Evolutionary conservation across 139 green algal species (phyloP).

Genomic region (Micromonas commoda): DNA sequence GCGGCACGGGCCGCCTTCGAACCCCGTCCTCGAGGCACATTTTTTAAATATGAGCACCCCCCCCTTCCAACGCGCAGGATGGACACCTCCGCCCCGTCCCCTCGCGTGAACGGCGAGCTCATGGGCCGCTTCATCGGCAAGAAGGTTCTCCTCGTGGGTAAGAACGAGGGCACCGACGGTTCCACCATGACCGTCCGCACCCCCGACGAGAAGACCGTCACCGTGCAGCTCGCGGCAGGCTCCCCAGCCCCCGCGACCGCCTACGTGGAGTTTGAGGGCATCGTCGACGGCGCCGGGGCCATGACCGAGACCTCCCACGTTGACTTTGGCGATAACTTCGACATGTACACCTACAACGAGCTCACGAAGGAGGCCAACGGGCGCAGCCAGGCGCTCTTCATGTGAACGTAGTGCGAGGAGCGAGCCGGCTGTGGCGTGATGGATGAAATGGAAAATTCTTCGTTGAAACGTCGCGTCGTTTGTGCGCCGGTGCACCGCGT

Average conservation of each 20-base stretch:
- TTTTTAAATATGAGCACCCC: too few relatives aligned
- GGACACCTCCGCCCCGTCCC: conserved; percentile 35
- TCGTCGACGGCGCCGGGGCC: conserved; percentile 46
- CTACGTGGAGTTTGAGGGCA: conserved; percentile 55
- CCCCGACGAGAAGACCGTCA: conserved; percentile 44
- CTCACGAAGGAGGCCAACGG: conserved; percentile 52
- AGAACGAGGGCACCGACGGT: conserved; percentile 36
- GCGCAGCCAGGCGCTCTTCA: conserved; percentile 45
- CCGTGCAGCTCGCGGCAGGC: conserved; percentile 28
- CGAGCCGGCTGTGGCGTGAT: too few relatives aligned
- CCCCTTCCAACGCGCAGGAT: conserved; percentile 14
- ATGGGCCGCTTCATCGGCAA: conserved; percentile 44
- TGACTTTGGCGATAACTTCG: conserved; percentile 56
- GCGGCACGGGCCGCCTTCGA: too few relatives aligned
- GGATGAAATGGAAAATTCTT: too few relatives aligned
- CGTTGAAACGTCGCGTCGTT: too few relatives aligned
- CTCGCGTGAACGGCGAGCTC: conserved; percentile 48
- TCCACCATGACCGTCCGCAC: conserved; percentile 35
- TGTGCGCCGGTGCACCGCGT: too few relatives aligned
- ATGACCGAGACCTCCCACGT: conserved; percentile 44
- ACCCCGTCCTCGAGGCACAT: too few relatives aligned
- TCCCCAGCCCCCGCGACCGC: not conserved
- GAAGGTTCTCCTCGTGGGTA: conserved; percentile 48
- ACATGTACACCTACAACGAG: conserved; percentile 64
- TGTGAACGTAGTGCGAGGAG: too few relatives aligned